Evolutionary conservation across 495 filamentous ascomycete species (phyloP).

Genomic region (Symbiotaphrina buchneri): DNA sequence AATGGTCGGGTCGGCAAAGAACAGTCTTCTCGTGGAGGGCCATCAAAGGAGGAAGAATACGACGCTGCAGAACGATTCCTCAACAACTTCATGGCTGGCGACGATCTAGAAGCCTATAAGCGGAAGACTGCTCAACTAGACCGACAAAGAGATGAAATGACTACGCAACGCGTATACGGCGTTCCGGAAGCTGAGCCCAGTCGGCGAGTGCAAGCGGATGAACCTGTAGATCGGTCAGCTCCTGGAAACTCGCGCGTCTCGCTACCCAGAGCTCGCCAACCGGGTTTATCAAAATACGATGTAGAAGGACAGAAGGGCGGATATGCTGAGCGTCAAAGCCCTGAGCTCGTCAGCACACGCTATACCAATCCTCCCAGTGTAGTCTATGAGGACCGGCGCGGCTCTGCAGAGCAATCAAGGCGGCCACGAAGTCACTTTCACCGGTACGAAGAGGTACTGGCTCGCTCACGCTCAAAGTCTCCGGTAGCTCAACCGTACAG

Average conservation of each 20-base stretch:
- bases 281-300: too few relatives aligned
- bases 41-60: conserved; percentile 8
- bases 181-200: not conserved
- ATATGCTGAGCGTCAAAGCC: not conserved
- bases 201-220: not conserved
- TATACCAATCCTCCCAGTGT: too few relatives aligned
- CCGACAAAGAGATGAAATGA: conserved; percentile 1
- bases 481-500: too few relatives aligned
- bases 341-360: not conserved
- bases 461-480: not conserved
- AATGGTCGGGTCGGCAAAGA: conserved; percentile 1
- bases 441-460: not conserved
- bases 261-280: too few relatives aligned
- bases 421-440: not conserved
- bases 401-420: not conserved
- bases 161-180: not conserved
- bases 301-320: not conserved
- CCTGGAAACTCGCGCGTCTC: too few relatives aligned
- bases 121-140: conserved; percentile 2
- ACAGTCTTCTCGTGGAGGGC: conserved; percentile 4
- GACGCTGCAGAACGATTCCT: conserved; percentile 20
- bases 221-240: too few relatives aligned
- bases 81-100: conserved; percentile 14
- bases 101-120: conserved; percentile 6
- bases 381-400: not conserved